Evolutionary conservation across 139 green algal species (phyloP).

Genomic region (Coelastrella sp.): DNA sequence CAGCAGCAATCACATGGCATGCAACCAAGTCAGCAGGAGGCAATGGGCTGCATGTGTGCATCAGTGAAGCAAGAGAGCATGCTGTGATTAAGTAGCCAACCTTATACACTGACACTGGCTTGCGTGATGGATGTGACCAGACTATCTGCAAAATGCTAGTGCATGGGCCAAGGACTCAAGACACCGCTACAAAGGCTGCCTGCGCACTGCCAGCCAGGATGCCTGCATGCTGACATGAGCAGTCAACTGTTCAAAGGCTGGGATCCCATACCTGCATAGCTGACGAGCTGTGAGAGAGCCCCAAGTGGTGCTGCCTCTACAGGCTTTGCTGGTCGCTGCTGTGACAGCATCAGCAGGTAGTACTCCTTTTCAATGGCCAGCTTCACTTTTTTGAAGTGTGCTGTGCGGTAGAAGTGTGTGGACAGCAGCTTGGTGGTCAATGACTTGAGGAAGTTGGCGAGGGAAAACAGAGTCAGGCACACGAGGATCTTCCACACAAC

Average conservation of each 20-base stretch:
- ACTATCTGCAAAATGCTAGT: no score
- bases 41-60: not conserved
- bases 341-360: slow-evolving; percentile 59
- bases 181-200: not conserved
- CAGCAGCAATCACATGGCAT: not conserved
- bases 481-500: slow-evolving; percentile 62
- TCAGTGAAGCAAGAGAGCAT: not conserved
- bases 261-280: not conserved
- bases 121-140: not conserved
- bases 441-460: slow-evolving; percentile 77
- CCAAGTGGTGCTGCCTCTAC: not conserved
- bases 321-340: slow-evolving; percentile 32
- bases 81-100: not conserved
- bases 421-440: slow-evolving; percentile 76
- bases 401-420: slow-evolving; percentile 77
- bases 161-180: no score
- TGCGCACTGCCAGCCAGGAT: not conserved
- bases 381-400: slow-evolving; percentile 82
- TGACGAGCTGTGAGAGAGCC: slow-evolving; percentile 7
- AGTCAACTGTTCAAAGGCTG: no score
- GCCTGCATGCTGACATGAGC: no score
- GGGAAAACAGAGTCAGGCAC: slow-evolving; percentile 75
- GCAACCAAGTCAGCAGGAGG: not conserved
- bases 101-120: not conserved
- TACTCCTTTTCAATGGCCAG: slow-evolving; percentile 70